Evolutionary conservation across 352 stramenopile genomes (phyloP).

Genomic region (Globisporangium splendens): DNA sequence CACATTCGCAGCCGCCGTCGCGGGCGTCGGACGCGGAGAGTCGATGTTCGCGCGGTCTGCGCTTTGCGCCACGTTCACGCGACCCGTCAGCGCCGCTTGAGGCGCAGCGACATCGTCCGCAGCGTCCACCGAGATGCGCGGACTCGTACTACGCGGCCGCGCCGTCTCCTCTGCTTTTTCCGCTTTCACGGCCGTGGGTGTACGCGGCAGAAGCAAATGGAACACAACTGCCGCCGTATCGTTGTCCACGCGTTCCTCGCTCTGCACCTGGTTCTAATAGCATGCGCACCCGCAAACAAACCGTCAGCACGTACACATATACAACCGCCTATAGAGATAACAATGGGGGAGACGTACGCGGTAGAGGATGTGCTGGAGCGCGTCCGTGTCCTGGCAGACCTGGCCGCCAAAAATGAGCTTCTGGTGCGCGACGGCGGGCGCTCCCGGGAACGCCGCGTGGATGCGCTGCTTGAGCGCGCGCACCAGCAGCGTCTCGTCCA

Average conservation of each 20-base stretch:
- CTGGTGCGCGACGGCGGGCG: constrained; percentile 48
- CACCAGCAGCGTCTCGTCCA: constrained; percentile 32
- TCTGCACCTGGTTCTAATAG: constrained; percentile 37
- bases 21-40: constrained; percentile 8
- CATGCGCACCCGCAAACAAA: too few species aligned
- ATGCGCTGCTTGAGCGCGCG: constrained; percentile 63
- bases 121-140: background rate
- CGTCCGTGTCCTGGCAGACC: constrained; percentile 67
- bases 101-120: background rate
- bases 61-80: background rate
- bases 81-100: background rate
- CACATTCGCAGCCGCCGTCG: background rate
- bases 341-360: constrained; percentile 7
- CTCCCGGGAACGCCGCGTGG: constrained; percentile 37
- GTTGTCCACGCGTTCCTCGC: constrained; percentile 20
- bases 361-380: constrained; percentile 29
- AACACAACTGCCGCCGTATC: constrained; percentile 51
- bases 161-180: too few species aligned
- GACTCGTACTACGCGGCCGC: too few species aligned
- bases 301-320: background rate
- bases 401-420: constrained; percentile 88
- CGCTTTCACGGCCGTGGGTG: constrained; percentile 3
- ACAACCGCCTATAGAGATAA: background rate
- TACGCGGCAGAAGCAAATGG: constrained; percentile 59
- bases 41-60: constrained; percentile 11